phyloP scores from a whole-genome alignment of 2,329 filamentous ascomycete species.

The Aspergillus neoniger region DNA sequence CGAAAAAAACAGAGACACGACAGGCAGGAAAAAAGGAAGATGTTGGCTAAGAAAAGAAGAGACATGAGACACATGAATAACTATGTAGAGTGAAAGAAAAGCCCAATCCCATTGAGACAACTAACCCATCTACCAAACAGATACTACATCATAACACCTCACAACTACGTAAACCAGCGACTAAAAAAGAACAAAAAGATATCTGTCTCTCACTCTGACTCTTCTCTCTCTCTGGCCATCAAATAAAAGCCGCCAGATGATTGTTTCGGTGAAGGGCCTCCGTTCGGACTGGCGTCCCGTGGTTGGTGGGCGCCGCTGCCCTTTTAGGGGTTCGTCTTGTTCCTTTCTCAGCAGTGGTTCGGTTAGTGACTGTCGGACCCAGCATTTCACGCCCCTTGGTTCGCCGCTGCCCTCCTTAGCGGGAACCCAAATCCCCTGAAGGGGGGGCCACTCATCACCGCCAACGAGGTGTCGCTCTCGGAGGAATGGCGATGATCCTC shows the following conservation, averaged over 20 bases:
- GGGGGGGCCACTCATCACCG: conserved; percentile 14
- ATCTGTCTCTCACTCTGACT: too few species aligned
- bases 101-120: too few species aligned
- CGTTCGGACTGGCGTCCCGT: conserved; percentile 10
- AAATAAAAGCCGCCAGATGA: neutral
- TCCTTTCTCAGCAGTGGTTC: conserved; percentile 10
- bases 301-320: conserved; percentile 10
- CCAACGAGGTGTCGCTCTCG: conserved; percentile 18
- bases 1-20: neutral
- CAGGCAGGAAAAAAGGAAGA: neutral
- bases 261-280: conserved; percentile 14
- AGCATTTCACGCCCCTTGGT: conserved; percentile 21
- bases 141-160: too few species aligned
- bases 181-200: too few species aligned
- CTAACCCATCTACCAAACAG: too few species aligned
- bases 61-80: too few species aligned
- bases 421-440: conserved; percentile 17
- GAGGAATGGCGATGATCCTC: conserved; percentile 26
- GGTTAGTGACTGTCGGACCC: conserved; percentile 18
- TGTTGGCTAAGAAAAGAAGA: too few species aligned
- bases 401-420: conserved; percentile 15
- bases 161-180: too few species aligned
- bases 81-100: too few species aligned
- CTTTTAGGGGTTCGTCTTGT: conserved; percentile 19
- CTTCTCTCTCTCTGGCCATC: neutral